Evolutionary conservation across 2,329 filamentous ascomycete genomes (phyloP).

Genomic region (Ceratocystis smalleyi): DNA sequence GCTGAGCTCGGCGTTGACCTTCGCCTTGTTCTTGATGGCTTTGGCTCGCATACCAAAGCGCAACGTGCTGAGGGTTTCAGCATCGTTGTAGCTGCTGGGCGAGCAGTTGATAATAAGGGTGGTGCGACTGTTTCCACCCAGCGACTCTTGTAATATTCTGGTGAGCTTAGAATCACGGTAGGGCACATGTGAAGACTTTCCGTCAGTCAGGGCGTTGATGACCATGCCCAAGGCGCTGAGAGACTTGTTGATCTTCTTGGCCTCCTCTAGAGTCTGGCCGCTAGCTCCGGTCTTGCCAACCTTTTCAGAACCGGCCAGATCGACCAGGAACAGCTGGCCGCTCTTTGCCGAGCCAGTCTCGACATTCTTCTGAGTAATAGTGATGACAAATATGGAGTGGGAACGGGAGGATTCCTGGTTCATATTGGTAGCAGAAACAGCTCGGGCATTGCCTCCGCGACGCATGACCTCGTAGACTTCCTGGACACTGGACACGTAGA

Average conservation of each 20-base stretch:
- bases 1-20: slow-evolving; percentile 96
- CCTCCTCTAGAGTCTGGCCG: slow-evolving; percentile 91
- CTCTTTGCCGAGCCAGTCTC: slow-evolving; percentile 93
- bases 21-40: slow-evolving; percentile 99
- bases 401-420: slow-evolving; percentile 96
- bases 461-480: slow-evolving; percentile 97
- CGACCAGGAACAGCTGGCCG: slow-evolving; percentile 90
- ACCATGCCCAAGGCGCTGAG: slow-evolving; percentile 97
- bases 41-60: slow-evolving; percentile 94
- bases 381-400: slow-evolving; percentile 95
- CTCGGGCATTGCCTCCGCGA: slow-evolving; percentile 72
- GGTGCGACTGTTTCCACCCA: slow-evolving; percentile 96
- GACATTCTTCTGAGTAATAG: slow-evolving; percentile 92
- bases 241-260: slow-evolving; percentile 99
- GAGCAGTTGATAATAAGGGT: slow-evolving; percentile 98
- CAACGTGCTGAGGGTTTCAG: slow-evolving; percentile 80
- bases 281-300: slow-evolving; percentile 96
- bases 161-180: slow-evolving; percentile 98
- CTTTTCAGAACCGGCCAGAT: slow-evolving; percentile 96
- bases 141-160: slow-evolving; percentile 86
- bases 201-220: slow-evolving; percentile 92
- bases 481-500: slow-evolving; percentile 87
- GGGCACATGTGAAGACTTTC: slow-evolving; percentile 88
- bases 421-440: slow-evolving; percentile 97
- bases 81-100: slow-evolving; percentile 96